A percentile compares a stretch with the other conserved stretches of the same genome.
phyloP scores from a whole-genome alignment of 2,329 filamentous ascomycete species.

The Raffaelea ambrosiae region DNA sequence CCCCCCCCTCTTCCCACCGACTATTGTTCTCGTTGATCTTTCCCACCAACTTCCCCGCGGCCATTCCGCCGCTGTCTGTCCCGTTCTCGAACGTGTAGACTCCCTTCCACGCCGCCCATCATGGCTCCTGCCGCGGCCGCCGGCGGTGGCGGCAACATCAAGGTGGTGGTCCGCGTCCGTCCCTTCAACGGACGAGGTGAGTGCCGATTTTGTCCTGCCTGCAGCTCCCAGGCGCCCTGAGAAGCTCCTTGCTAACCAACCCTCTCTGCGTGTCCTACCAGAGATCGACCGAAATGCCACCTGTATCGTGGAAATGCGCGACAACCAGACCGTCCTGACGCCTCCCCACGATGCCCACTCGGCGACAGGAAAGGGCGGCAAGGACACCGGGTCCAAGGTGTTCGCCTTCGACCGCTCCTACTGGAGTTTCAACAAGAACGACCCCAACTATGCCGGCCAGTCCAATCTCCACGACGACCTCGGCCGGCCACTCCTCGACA shows the following conservation, averaged over 20 bases:
- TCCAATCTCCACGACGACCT: conserved; percentile 90
- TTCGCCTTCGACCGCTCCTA: conserved; percentile 98
- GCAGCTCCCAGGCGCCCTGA: not conserved
- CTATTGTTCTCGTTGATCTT: no score
- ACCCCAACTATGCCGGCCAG: conserved; percentile 83
- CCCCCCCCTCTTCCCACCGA: no score
- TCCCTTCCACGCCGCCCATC: conserved; percentile 13
- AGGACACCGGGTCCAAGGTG: conserved; percentile 55
- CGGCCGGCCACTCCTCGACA: conserved; percentile 93
- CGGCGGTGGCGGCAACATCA: conserved; percentile 80
- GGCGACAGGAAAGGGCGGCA: conserved; percentile 52
- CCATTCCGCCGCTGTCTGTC: no score
- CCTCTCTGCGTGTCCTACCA: no score
- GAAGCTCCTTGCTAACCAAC: not conserved
- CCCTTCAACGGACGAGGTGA: conserved; percentile 93
- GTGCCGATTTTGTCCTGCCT: conserved; percentile 6
- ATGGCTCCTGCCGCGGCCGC: conserved; percentile 48
- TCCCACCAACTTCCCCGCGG: no score
- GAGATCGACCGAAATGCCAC: conserved; percentile 85
- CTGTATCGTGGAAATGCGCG: conserved; percentile 98
- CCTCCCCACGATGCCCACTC: conserved; percentile 57
- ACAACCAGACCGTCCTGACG: conserved; percentile 76
- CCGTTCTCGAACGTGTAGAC: no score
- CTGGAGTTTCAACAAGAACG: conserved; percentile 79
- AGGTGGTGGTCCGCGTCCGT: conserved; percentile 94